Evolutionary conservation across 495 filamentous ascomycete species (phyloP).

Genomic region (Xylaria castorea): DNA sequence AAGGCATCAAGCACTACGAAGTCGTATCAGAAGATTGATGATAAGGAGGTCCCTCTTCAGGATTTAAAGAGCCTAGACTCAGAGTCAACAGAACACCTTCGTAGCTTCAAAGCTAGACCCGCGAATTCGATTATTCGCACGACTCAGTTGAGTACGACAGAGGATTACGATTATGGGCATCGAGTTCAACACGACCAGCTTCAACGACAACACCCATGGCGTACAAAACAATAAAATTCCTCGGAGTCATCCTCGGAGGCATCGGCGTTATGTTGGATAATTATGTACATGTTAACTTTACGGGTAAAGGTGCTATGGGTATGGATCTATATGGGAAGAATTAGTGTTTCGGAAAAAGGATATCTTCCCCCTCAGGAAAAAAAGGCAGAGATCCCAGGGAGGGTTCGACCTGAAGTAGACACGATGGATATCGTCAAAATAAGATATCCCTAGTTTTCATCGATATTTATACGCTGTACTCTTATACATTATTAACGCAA

Average conservation of each 20-base stretch:
- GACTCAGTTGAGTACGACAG: constrained; percentile 33
- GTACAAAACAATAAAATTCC: neutral
- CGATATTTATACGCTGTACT: neutral
- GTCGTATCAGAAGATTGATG: constrained; percentile 37
- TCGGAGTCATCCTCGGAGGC: neutral
- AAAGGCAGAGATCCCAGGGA: neutral
- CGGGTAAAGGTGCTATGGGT: neutral
- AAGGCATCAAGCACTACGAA: constrained; percentile 26
- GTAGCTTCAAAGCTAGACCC: constrained; percentile 17
- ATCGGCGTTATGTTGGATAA: neutral
- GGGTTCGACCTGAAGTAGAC: neutral
- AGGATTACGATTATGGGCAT: constrained; percentile 32
- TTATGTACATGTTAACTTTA: neutral
- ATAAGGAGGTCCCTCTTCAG: constrained; percentile 31
- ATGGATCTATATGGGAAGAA: neutral
- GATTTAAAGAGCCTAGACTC: constrained; percentile 30
- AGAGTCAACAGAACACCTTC: constrained; percentile 40
- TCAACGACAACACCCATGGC: constrained; percentile 36
- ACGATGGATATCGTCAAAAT: neutral
- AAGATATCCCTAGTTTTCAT: neutral
- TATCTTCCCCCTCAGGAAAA: no score
- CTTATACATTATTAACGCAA: no score
- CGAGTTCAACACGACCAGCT: constrained; percentile 23
- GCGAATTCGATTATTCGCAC: constrained; percentile 35
- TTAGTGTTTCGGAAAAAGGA: neutral